Evolutionary conservation across 768 basidiomycete genomes (phyloP), one percentile per base, ranked within the genome.

Genomic region (Hypholoma fasciculare): DNA sequence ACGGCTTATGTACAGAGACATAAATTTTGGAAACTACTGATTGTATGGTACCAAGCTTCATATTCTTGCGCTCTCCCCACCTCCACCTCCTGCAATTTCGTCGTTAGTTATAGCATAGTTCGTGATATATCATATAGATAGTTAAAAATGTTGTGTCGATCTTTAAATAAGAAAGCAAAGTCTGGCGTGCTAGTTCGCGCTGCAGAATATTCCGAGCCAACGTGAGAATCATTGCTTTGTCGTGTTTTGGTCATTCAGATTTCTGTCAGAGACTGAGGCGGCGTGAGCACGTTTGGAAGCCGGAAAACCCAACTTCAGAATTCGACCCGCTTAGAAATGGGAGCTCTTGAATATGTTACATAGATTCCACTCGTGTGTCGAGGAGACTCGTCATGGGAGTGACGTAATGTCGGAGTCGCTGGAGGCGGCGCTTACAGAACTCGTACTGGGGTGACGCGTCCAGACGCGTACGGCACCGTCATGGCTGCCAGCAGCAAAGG

Each of bases 401-500:
- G 30, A 7, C 30, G 30, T 9, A 9, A 34, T 34, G 30, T 34
- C 30, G 30, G 30, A 34, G 30, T 34, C 30, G 30, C 7, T 42
- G 40, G 13, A 14, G 4, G 13, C 7, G 17, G 40, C 40, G 9
- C 19, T 17, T n/a, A 19, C 53, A 3, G 44, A 34, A 26, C 36
- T 50, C 3, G 70, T 66, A 3, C 71, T 68, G 14, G 62, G 58
- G 16, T 74, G 72, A 47, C 81, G 77, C 13, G 87, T 87, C 86
- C 91, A 92, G 48, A 92, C 82, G 27, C 86, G 79, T 44, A 93
- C 82, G 1, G 79, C 83, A 23, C 91, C 91, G 60, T 92, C 89
- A 63, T 90, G 88, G 57, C 83, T 85, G 38, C 90, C 91, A 1
- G 89, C 88, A 7, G 89, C 89, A 56, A 90, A 84, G 85, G 87